Evolutionary conservation across 2,329 filamentous ascomycete genomes (phyloP).

Genomic region (Metarhizium humberi): DNA sequence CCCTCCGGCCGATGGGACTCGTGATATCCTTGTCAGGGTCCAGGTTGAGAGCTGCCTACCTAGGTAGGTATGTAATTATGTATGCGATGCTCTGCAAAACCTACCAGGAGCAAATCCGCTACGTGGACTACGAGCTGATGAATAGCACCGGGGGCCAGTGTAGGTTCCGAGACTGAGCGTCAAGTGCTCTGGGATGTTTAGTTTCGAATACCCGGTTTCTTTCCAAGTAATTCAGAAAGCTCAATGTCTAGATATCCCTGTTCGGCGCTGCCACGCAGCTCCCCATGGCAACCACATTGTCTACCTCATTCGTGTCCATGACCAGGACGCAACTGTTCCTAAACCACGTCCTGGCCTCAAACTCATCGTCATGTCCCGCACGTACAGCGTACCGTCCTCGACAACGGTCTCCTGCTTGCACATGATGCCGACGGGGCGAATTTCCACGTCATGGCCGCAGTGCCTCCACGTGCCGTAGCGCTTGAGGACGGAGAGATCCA

Average conservation of each 20-base stretch:
- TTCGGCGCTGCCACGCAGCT: not conserved
- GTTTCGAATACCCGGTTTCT: no score
- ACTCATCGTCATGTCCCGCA: not conserved
- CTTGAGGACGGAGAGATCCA: not conserved
- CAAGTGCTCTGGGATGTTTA: no score
- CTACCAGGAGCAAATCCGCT: no score
- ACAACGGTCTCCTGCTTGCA: not conserved
- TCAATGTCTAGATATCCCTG: not conserved
- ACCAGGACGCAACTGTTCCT: not conserved
- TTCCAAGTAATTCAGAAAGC: not conserved
- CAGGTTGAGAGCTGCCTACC: no score
- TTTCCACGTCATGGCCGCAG: not conserved
- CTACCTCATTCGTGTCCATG: not conserved
- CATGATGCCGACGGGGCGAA: not conserved
- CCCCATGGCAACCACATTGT: not conserved
- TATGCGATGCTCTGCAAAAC: no score
- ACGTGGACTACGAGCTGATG: no score
- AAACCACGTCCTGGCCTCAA: not conserved
- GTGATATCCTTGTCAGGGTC: no score
- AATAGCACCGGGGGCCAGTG: no score
- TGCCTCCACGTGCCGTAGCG: not conserved
- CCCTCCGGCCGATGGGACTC: no score
- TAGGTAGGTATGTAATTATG: no score
- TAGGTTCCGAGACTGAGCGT: no score
- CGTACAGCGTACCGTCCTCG: not conserved